Evolutionary conservation across 1,139 yeast genomes (phyloP).

Genomic region (Diutina scorzettiae): DNA sequence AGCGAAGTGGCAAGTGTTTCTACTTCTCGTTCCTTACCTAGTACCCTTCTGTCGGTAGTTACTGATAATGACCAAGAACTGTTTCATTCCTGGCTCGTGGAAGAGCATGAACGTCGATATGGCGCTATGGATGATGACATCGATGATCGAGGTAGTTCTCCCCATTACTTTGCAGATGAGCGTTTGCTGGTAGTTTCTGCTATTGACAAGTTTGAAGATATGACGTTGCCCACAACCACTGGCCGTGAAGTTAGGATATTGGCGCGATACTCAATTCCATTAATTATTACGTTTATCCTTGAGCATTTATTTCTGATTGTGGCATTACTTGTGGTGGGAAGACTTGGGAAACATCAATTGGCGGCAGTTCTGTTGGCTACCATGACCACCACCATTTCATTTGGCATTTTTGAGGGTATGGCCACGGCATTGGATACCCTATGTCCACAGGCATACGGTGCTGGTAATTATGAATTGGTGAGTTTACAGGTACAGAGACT

Average conservation of each 20-base stretch:
- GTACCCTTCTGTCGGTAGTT: slow-evolving; percentile 32
- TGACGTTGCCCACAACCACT: slow-evolving; percentile 22
- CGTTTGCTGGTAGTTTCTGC: neutral
- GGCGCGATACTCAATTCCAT: slow-evolving; percentile 46
- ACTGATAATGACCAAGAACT: slow-evolving; percentile 44
- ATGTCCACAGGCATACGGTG: slow-evolving; percentile 52
- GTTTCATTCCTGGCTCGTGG: slow-evolving; percentile 46
- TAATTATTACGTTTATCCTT: slow-evolving; percentile 53
- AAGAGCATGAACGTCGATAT: slow-evolving; percentile 54
- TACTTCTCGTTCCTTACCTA: slow-evolving; percentile 51
- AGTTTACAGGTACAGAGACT: slow-evolving; percentile 58
- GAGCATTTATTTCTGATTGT: slow-evolving; percentile 67
- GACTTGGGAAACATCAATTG: slow-evolving; percentile 55
- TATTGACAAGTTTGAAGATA: neutral
- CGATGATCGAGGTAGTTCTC: slow-evolving; percentile 6
- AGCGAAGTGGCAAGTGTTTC: slow-evolving; percentile 43
- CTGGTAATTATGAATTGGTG: slow-evolving; percentile 47
- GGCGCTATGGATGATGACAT: slow-evolving; percentile 9
- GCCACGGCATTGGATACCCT: slow-evolving; percentile 81
- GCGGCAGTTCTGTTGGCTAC: slow-evolving; percentile 81
- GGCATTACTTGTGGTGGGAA: slow-evolving; percentile 62
- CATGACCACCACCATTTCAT: slow-evolving; percentile 78
- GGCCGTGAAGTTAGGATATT: slow-evolving; percentile 36
- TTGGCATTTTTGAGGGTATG: slow-evolving; percentile 79
- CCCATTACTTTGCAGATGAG: neutral